Conservation (phyloP, 495 filamentous ascomycete genomes). For the Xylaria curta region DNA sequence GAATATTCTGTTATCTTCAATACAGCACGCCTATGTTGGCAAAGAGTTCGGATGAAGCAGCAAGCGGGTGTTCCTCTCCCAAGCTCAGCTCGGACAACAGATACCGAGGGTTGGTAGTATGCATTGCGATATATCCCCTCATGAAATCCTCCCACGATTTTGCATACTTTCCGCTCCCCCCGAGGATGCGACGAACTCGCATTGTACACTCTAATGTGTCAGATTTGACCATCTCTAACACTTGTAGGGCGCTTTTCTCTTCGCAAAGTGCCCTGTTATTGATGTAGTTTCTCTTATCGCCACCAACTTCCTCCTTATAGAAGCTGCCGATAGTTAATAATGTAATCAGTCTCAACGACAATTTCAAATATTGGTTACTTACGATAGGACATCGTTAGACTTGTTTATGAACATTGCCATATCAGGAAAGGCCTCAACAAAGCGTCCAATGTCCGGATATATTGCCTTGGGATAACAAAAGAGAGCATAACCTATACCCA, state of each 20-base stretch:
- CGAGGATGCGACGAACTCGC: not conserved
- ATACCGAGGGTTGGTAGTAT: constrained; percentile 21
- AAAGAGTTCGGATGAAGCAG: not conserved
- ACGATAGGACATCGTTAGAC: constrained; percentile 3
- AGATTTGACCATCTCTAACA: not conserved
- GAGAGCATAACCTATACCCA: not conserved
- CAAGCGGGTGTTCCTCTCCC: constrained; percentile 21
- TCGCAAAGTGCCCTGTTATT: constrained; percentile 14
- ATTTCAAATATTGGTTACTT: not conserved
- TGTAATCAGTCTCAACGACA: not conserved
- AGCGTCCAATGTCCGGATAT: not conserved
- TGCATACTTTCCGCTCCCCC: not conserved
- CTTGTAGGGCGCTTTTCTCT: not conserved
- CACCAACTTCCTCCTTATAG: constrained; percentile 14
- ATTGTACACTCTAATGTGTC: not conserved
- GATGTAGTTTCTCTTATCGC: constrained; percentile 20
- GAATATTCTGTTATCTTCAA: too few relatives aligned
- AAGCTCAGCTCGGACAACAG: constrained; percentile 13
- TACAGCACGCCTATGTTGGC: too few relatives aligned
- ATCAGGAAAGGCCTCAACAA: not conserved
- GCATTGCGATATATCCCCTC: constrained; percentile 16
- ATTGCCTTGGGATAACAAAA: not conserved
- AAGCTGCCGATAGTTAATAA: not conserved
- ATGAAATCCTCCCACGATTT: not conserved
- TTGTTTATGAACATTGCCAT: not conserved